Base-by-base conservation (phyloP, 768 basidiomycete species). In the Daedaleopsis sinensis region DNA sequence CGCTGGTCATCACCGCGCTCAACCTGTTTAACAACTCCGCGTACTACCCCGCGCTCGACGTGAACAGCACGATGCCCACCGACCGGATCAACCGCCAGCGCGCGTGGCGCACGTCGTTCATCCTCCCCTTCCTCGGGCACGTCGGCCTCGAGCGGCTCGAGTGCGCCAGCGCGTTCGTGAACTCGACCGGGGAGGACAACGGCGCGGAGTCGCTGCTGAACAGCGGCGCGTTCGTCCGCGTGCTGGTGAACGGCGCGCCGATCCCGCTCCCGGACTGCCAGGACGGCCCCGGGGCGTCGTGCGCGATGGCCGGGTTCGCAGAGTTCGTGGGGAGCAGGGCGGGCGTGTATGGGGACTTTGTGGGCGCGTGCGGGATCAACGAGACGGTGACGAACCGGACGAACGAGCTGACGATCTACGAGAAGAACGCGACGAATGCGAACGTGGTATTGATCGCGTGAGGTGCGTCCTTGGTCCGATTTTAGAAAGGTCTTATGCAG, bases 21-120 rank as follows among this genome's bases (percentile, higher is more conserved):
- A 55, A 55, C 21, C 63, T 67, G 16, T 67, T 67, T 63, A 67
- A 67, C 58, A 67, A 64, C 49, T 67, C 66, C 1, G 65, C 57
- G 2, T 64, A 64, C 54, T 64, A 62, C 54, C 56, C 56, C 27
- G 35, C 27, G 7, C 58, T 63, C 16, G 55, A 67, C 54, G 65
- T 64, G 43, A 67, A 67, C 55, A 52, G 32, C 24, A 64, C 66
- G 32, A 67, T 67, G 66, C 63, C 66, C 18, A 63, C 63, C n/a
- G 58, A 62, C 58, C 24, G 61, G 24, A 67, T 67, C 60, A 67
- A 67, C 56, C 51, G 65, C 61, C 38, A 38, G 16, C 66, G 66
- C 57, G 66, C 54, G 24, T 65, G 66, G 63, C 58, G 58, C 57
- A 64, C 62, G 49, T 59, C 57, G 53, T 38, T 51, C 21, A 63